Base-by-base conservation (phyloP, 768 basidiomycete species). In the Tricholoma hemisulphureum region DNA sequence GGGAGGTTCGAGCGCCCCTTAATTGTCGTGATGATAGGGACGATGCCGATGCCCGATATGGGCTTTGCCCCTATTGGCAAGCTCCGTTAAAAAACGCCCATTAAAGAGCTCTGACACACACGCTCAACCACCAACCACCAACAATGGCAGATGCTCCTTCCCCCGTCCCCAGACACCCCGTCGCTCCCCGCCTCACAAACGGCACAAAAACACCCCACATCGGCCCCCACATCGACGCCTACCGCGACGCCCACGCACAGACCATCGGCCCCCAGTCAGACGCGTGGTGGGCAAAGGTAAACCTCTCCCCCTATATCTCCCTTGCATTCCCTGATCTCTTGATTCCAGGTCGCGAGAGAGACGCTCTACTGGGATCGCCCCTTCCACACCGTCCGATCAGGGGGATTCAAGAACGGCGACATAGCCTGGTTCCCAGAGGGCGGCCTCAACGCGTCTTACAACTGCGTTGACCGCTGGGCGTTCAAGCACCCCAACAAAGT, bases 351-450 rank as follows among this genome's bases (percentile, higher is more conserved):
- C 63, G 95, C 96, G 1, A 78, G 80, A 58, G 84, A 93, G 58
- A 85, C 82, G 35, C 75, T 97, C 29, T 78, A 92, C 73, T 95
- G 93, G 94, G 86, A 95, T 71, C 82, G 88, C 29, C 92, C 91
- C 10, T 98, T 97, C 83, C 79, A 86, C 59, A 94, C 87, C 23
- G 93, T 98, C 58, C 78, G 88, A 66, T 77, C 89, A 4, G 96
- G 96, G 43, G 77, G 81, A 6, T 98, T 98, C 67, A 80, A 83
- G 66, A 83, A 82, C 2, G 96, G 95, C 26, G 93, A 97, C 69
- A 86, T 96, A 58, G 82, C 83, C 61, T 98, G 96, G 96, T 98
- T 98, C 83, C 93, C 93, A 4, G 95, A 99, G 66, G 96, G 96
- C 28, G 88, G 80, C 4, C 75, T 96, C 64, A 97, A 95, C 67